Base-by-base conservation (phyloP, 2,329 filamentous ascomycete genomes). In the Huntiella omanensis region DNA sequence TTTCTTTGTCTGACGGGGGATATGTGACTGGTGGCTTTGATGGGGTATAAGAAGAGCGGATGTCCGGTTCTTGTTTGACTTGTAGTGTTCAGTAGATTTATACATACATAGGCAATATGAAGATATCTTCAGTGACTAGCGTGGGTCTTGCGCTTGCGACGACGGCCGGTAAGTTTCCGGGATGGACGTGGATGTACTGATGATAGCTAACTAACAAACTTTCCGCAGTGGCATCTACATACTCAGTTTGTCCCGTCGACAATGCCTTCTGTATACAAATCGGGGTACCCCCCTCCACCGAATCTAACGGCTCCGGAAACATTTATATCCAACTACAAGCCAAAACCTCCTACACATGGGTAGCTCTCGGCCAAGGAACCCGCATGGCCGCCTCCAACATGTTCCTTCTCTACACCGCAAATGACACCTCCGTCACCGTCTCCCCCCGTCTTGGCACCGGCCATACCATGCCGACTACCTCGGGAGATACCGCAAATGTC, bases 321-420 rank as follows among this genome's bases (percentile, higher is more conserved):
- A 64, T 80, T 46, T 78, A 73, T 56, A 66, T 80, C 52, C 74
- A 77, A 54, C 64, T 80, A 47, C 60, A 60, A n/a, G 72, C 73
- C 3, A 69, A 71, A 1, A 62, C 63, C 2, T 60, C 59, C 4
- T 70, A 70, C 55, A 54, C 58, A 49, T 80, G 76, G 76, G 64
- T 76, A 12, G 70, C 64, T 6, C 61, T 79, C 13, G 76, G 72
- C 28, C 71, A 70, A 32, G 76, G 76, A 40, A 53, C 55, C 0
- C 49, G 52, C 37, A 80, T 80, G 76, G 36, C 56, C 11, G 69
- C 66, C 32, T 58, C 75, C 43, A 69, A 75, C 55, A 76, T 80
- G 48, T 78, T 80, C 55, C 52, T 80, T 54, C 64, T 79, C 52
- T 80, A 80, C 57, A 60, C 70, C 40, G 65, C 75, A 52, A 71